phyloP scores from a whole-genome alignment of 2,329 filamentous ascomycete species.

The Fusarium zealandicum region DNA sequence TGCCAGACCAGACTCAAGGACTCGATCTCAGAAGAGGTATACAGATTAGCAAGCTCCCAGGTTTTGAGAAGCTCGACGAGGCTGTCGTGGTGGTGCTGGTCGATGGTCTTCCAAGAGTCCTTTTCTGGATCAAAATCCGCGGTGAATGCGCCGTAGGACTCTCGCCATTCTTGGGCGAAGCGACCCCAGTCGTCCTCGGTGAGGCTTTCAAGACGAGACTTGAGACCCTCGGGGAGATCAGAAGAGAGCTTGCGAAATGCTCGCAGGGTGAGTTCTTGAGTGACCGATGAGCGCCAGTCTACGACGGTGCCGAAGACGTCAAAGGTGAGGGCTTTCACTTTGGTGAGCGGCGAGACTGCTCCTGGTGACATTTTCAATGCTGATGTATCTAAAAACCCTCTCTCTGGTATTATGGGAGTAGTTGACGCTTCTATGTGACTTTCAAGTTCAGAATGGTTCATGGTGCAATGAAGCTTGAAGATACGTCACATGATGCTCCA shows the following conservation, averaged over 20 bases:
- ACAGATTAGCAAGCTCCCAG: slow-evolving; percentile 66
- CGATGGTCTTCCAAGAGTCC: slow-evolving; percentile 70
- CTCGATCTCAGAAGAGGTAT: slow-evolving; percentile 67
- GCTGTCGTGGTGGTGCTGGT: slow-evolving; percentile 72
- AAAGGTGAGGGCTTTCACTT: slow-evolving; percentile 69
- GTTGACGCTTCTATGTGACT: background rate
- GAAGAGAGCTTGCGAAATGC: slow-evolving; percentile 58
- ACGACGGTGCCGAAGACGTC: slow-evolving; percentile 84
- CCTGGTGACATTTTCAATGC: slow-evolving; percentile 37
- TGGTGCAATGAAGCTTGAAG: background rate
- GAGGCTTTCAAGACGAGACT: slow-evolving; percentile 57
- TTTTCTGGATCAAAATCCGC: slow-evolving; percentile 55
- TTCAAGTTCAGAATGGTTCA: background rate
- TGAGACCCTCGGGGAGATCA: slow-evolving; percentile 56
- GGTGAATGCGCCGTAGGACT: slow-evolving; percentile 69
- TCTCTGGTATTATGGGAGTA: background rate
- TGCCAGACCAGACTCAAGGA: slow-evolving; percentile 76
- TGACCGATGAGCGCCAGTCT: slow-evolving; percentile 76
- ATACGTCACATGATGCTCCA: slow-evolving; percentile 33
- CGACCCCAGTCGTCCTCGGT: slow-evolving; percentile 64
- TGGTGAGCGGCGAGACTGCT: slow-evolving; percentile 37
- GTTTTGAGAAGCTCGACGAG: slow-evolving; percentile 64
- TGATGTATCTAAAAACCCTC: background rate
- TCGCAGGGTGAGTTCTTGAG: slow-evolving; percentile 61
- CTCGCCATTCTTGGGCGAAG: slow-evolving; percentile 76